A percentile compares a stretch with the other conserved stretches of the same genome.
Evolutionary conservation across 345 rosid genomes (phyloP).

Genomic region (Psidium guajava): DNA sequence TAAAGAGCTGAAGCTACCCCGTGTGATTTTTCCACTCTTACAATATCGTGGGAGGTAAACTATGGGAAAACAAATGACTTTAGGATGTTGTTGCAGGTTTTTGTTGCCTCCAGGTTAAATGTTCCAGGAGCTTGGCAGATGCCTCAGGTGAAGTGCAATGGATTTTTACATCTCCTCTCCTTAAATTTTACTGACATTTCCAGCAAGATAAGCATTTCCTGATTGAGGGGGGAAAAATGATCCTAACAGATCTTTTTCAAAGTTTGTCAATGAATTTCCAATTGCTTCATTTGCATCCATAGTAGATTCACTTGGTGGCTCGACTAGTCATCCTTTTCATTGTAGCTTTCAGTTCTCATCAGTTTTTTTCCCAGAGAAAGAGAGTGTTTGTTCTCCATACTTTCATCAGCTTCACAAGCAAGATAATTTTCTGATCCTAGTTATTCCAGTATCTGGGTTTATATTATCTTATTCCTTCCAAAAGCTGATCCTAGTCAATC

Average conservation of each 20-base stretch:
- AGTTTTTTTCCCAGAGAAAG: neutral
- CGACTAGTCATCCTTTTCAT: neutral
- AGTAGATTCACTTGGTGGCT: neutral
- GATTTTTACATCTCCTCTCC: neutral
- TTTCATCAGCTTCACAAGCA: neutral
- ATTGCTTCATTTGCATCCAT: neutral
- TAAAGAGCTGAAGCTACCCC: neutral
- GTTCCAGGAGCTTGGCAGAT: slow-evolving; percentile 99
- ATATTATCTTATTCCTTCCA: neutral
- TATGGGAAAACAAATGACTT: neutral
- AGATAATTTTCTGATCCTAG: neutral
- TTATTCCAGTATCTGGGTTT: neutral
- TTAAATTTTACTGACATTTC: neutral
- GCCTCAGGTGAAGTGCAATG: slow-evolving; percentile 66
- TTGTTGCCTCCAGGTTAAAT: slow-evolving; percentile 92
- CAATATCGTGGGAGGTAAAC: neutral
- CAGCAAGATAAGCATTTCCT: neutral
- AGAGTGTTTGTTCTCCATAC: neutral
- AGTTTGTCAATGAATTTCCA: neutral
- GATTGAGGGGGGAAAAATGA: neutral
- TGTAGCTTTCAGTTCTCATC: neutral
- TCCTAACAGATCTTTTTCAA: neutral
- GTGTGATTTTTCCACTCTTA: neutral
- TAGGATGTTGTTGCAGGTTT: slow-evolving; percentile 39
- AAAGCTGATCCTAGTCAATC: neutral